phyloP scores from a whole-genome alignment of 202 grass and related monocot species.

The Digitaria exilis region DNA sequence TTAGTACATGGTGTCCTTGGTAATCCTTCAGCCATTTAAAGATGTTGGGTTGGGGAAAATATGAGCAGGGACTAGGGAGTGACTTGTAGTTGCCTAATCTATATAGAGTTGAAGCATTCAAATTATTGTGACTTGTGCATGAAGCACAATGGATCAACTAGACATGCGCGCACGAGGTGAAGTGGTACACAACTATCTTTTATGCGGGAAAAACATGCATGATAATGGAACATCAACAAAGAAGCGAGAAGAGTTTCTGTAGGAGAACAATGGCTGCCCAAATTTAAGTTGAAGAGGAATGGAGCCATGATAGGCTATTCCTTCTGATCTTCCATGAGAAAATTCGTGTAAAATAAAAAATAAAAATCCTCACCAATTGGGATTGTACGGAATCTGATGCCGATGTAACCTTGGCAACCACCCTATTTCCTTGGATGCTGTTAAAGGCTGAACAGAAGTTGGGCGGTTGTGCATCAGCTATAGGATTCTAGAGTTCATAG shows the following conservation, averaged over 20 bases:
- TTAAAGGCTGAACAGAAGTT: not conserved
- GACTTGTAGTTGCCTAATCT: not conserved
- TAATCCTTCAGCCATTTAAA: not conserved
- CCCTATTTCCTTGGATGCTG: not conserved
- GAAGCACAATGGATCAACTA: not conserved
- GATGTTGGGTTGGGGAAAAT: not conserved
- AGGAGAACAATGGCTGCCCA: not conserved
- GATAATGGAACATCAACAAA: not conserved
- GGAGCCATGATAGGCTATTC: not conserved
- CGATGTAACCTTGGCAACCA: not conserved
- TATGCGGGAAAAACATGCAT: not conserved
- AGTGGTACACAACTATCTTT: not conserved
- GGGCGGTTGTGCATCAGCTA: conserved; percentile 33
- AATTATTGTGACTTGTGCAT: not conserved
- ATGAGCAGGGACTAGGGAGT: not conserved
- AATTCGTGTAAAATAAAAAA: not conserved
- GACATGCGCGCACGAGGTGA: not conserved
- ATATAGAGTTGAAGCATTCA: not conserved
- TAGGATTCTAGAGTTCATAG: conserved; percentile 6
- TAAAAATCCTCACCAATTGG: not conserved
- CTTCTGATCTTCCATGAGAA: not conserved
- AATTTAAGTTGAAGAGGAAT: not conserved
- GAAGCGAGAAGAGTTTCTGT: not conserved
- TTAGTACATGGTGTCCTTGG: not conserved
- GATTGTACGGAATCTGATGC: no score